Evolutionary conservation across 371 early-diverging fungal species (phyloP).

Genomic region (Syncephalastrum racemosum): DNA sequence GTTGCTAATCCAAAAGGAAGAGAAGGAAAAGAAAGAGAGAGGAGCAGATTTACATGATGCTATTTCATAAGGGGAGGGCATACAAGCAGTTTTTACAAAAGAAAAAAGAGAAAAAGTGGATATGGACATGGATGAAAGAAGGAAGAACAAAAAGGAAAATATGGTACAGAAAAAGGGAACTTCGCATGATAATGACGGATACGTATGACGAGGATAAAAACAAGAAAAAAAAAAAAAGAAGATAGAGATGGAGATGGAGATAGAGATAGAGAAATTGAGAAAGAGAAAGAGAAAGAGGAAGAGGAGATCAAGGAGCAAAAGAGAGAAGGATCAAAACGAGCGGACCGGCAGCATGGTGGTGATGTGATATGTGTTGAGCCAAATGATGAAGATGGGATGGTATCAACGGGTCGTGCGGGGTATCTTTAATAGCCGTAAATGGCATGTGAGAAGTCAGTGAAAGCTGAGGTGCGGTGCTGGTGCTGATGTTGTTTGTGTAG

Average conservation of each 20-base stretch:
- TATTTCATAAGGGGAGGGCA: background rate
- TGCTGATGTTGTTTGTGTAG: slow-evolving; percentile 44
- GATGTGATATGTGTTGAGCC: background rate
- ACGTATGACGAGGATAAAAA: slow-evolving; percentile 1
- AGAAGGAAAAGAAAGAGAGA: slow-evolving; percentile 8
- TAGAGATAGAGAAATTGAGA: slow-evolving; percentile 10
- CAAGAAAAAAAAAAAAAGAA: slow-evolving; percentile 7
- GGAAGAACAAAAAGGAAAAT: slow-evolving; percentile 10
- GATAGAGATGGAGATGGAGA: slow-evolving; percentile 10
- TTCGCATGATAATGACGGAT: slow-evolving; percentile 8
- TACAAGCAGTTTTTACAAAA: slow-evolving; percentile 5
- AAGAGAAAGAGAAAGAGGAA: slow-evolving; percentile 10
- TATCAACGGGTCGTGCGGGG: slow-evolving; percentile 12
- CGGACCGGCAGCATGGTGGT: slow-evolving; percentile 14
- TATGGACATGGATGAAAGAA: slow-evolving; percentile 5
- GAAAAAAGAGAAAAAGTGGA: slow-evolving; percentile 1
- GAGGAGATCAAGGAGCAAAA: slow-evolving; percentile 16
- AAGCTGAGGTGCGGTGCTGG: slow-evolving; percentile 11
- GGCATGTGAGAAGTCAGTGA: background rate
- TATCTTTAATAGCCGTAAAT: slow-evolving; percentile 11
- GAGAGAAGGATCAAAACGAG: slow-evolving; percentile 4
- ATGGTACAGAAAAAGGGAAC: slow-evolving; percentile 33
- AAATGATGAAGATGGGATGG: slow-evolving; percentile 1
- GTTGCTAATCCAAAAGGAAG: slow-evolving; percentile 4
- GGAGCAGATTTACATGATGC: slow-evolving; percentile 4